A percentile compares a stretch with the other conserved stretches of the same genome.
These are phyloP conservation scores for Talaromyces sp. DNA, from an alignment of 2,329 filamentous ascomycete genomes.

Conservation along the genomic window DNA sequence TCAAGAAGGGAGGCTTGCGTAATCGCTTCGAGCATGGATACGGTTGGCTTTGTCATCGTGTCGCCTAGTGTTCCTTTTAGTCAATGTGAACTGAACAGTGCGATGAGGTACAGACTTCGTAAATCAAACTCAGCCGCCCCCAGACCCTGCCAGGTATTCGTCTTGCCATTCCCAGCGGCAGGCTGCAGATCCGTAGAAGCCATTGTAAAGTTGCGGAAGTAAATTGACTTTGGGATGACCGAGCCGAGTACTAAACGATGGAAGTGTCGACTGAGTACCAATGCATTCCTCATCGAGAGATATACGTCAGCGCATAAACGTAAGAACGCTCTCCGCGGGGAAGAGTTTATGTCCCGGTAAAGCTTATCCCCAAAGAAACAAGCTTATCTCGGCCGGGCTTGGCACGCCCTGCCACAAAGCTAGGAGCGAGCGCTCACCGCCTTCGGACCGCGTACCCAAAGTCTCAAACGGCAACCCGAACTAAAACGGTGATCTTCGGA, in stretches of 20 bases:
- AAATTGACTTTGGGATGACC: constrained; percentile 13
- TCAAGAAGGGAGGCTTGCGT: constrained; percentile 71
- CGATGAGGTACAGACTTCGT: constrained; percentile 39
- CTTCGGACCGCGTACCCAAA: not conserved
- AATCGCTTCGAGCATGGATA: constrained; percentile 78
- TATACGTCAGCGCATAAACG: not conserved
- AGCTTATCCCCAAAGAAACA: constrained; percentile 3
- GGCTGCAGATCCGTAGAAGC: constrained; percentile 22
- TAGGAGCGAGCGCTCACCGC: not conserved
- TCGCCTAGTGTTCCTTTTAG: constrained; percentile 49
- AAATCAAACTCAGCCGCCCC: constrained; percentile 57
- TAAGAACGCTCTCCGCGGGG: not conserved
- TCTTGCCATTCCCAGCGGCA: constrained; percentile 21
- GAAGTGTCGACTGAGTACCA: constrained; percentile 17
- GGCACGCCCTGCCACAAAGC: not conserved
- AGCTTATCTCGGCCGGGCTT: not conserved
- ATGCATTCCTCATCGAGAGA: constrained; percentile 14
- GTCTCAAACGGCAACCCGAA: not conserved
- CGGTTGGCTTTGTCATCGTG: constrained; percentile 70
- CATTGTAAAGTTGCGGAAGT: constrained; percentile 21
- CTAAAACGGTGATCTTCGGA: not conserved
- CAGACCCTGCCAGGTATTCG: constrained; percentile 40
- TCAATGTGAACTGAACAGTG: no score
- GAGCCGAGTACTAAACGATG: not conserved
- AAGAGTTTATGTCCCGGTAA: not conserved